Conservation (phyloP, 73 alveolate genomes). For the Paramecium sonneborni region DNA sequence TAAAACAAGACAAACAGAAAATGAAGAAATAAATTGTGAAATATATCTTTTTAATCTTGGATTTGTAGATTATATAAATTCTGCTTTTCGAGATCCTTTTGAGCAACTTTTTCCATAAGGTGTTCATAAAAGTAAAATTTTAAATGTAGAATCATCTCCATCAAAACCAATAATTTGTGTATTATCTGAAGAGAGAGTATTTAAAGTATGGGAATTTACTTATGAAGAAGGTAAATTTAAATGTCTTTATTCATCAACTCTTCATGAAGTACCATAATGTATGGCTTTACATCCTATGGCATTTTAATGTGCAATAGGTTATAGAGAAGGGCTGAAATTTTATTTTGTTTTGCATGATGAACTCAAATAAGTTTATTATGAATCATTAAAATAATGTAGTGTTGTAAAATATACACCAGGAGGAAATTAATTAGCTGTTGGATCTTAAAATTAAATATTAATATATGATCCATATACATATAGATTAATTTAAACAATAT, state of each 20-base stretch:
- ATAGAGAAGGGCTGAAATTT: constrained; percentile 51
- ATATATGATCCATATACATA: constrained; percentile 30
- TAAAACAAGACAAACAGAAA: neutral
- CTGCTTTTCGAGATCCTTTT: constrained; percentile 65
- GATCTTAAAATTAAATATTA: constrained; percentile 4
- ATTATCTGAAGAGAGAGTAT: constrained; percentile 54
- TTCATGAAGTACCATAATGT: constrained; percentile 62
- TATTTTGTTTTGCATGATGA: constrained; percentile 48
- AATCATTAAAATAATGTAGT: neutral
- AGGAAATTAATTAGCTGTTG: constrained; percentile 42
- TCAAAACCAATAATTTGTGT: constrained; percentile 44
- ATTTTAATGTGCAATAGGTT: constrained; percentile 64
- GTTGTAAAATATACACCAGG: constrained; percentile 18
- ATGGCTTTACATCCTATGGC: constrained; percentile 62
- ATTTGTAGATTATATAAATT: constrained; percentile 52
- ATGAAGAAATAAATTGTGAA: constrained; percentile 32
- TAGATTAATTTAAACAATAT: neutral
- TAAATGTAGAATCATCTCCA: constrained; percentile 31
- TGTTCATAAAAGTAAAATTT: constrained; percentile 58
- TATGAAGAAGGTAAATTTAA: constrained; percentile 41
- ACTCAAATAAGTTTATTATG: constrained; percentile 36
- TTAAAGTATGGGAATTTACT: constrained; percentile 63
- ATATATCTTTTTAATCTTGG: constrained; percentile 58
- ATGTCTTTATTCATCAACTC: constrained; percentile 46
- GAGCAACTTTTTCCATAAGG: constrained; percentile 60